Evolutionary conservation across 2,329 filamentous ascomycete species (phyloP).

Genomic region (Cercospora nicotianae): DNA sequence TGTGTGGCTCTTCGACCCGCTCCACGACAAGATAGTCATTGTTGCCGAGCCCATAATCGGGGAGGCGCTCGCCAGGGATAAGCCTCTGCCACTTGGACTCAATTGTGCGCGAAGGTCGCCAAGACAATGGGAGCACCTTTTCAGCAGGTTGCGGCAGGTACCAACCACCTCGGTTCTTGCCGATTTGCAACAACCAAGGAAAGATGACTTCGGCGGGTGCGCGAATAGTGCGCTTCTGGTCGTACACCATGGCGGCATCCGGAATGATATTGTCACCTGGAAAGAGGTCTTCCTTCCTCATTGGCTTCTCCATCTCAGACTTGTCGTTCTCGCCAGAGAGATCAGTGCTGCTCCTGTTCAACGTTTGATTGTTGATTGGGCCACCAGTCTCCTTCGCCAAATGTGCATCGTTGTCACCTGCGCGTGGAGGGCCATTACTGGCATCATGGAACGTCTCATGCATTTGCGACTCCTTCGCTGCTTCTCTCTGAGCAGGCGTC

Average conservation of each 20-base stretch:
- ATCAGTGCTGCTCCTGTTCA: conserved; percentile 7
- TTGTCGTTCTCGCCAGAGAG: conserved; percentile 13
- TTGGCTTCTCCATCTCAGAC: background rate
- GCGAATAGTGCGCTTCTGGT: conserved; percentile 23
- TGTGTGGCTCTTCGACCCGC: conserved; percentile 14
- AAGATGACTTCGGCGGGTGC: conserved; percentile 22
- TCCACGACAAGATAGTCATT: conserved; percentile 28
- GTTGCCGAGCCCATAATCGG: conserved; percentile 26
- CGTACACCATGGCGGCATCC: conserved; percentile 27
- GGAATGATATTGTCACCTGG: conserved; percentile 27
- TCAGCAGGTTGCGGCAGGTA: conserved; percentile 24
- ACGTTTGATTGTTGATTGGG: background rate
- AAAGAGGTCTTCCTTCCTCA: conserved; percentile 2
- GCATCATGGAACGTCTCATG: conserved; percentile 14
- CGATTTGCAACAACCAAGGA: conserved; percentile 28
- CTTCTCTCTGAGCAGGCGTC: conserved; percentile 10
- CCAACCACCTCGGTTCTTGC: conserved; percentile 30
- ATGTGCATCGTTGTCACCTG: background rate
- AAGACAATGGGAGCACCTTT: conserved; percentile 19
- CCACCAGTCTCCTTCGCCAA: conserved; percentile 5
- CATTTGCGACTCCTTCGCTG: conserved; percentile 12
- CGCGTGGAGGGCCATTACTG: background rate
- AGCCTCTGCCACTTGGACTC: conserved; percentile 24
- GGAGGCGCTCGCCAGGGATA: conserved; percentile 22
- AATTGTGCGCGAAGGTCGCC: conserved; percentile 21